A percentile compares a stretch with the other conserved stretches of the same genome.
phyloP scores from a whole-genome alignment of 148 eudicot species.

The Dysphania ambrosioides region DNA sequence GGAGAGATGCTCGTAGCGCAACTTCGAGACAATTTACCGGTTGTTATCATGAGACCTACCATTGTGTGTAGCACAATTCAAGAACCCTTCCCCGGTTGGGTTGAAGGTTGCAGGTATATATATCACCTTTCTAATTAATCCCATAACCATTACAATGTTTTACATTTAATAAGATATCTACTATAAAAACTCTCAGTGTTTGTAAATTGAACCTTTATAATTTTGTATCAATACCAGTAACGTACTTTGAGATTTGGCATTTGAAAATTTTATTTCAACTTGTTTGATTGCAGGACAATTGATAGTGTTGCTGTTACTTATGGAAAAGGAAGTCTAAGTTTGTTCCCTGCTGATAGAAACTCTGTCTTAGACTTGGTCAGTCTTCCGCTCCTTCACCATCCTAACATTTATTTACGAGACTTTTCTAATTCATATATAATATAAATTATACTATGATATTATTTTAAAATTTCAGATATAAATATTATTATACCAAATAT shows the following conservation, averaged over 20 bases:
- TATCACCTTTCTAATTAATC: too few relatives aligned
- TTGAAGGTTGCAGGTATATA: slow-evolving; percentile 46
- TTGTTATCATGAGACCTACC: slow-evolving; percentile 47
- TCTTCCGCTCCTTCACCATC: neutral
- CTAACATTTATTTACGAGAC: too few relatives aligned
- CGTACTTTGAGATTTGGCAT: too few relatives aligned
- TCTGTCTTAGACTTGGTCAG: slow-evolving; percentile 41
- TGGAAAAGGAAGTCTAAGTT: slow-evolving; percentile 47
- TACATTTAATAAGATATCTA: too few relatives aligned
- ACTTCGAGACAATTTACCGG: slow-evolving; percentile 29
- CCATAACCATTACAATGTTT: too few relatives aligned
- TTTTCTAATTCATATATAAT: too few relatives aligned
- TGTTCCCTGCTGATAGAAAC: slow-evolving; percentile 42
- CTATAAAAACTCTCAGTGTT: too few relatives aligned
- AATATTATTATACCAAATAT: too few relatives aligned
- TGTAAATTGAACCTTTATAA: too few relatives aligned
- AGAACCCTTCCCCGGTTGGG: slow-evolving; percentile 58
- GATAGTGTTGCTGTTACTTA: slow-evolving; percentile 58
- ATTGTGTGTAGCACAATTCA: slow-evolving; percentile 39
- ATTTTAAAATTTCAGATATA: too few relatives aligned
- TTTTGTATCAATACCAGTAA: too few relatives aligned
- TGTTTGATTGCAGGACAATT: slow-evolving; percentile 38
- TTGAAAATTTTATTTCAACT: neutral
- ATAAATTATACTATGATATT: too few relatives aligned
- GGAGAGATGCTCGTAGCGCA: slow-evolving; percentile 48